Conservation (phyloP, 441 rosid species). For the Jatropha podagrica region DNA sequence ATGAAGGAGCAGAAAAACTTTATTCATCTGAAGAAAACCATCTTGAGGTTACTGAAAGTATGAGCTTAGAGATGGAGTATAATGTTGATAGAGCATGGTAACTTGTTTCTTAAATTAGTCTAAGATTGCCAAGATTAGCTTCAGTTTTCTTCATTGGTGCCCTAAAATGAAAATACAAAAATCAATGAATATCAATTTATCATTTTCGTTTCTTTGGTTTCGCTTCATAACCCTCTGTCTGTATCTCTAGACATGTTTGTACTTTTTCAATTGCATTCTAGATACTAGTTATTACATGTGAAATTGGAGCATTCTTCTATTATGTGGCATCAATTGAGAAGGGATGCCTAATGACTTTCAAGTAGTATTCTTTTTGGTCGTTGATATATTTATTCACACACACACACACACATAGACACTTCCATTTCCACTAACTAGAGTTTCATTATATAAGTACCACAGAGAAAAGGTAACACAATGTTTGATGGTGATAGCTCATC, state of each 20-base stretch:
- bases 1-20: constrained; percentile 43
- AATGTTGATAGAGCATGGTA: constrained; percentile 92
- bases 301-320: not conserved
- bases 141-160: constrained; percentile 13
- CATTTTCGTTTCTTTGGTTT: not conserved
- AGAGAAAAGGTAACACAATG: constrained; percentile 83
- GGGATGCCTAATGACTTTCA: not conserved
- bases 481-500: constrained; percentile 78
- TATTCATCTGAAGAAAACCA: constrained; percentile 48
- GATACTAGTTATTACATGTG: constrained; percentile 1
- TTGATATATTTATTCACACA: not conserved
- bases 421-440: constrained; percentile 12
- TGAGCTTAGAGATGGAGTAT: constrained; percentile 86
- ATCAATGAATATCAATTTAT: not conserved
- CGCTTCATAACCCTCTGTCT: not conserved
- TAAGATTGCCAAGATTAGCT: constrained; percentile 3
- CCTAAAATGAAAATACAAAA: not conserved
- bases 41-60: constrained; percentile 76
- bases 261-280: not conserved
- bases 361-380: not conserved
- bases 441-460: constrained; percentile 64
- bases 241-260: not conserved
- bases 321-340: not conserved
- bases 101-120: constrained; percentile 18
- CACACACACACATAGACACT: not conserved